phyloP scores from a whole-genome alignment of 176 grass and related monocot genomes.

The Areca catechu region DNA sequence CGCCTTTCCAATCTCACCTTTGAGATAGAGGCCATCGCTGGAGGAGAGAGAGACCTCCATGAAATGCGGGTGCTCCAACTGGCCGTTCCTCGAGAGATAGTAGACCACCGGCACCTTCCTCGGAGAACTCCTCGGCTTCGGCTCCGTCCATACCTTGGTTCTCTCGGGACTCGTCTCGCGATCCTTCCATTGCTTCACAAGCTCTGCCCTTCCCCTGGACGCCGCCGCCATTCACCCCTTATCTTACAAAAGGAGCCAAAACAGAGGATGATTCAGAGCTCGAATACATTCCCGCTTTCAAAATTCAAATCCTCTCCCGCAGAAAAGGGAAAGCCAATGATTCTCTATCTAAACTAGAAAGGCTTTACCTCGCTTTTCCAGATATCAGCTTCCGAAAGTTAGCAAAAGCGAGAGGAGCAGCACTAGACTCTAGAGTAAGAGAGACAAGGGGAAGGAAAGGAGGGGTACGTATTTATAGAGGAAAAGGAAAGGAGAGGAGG shows the following conservation, averaged over 20 bases:
- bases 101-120: slow-evolving; percentile 49
- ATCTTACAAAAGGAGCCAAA: not conserved
- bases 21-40: slow-evolving; percentile 30
- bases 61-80: slow-evolving; percentile 72
- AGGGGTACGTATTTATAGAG: slow-evolving; percentile 7
- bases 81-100: slow-evolving; percentile 48
- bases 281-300: no score
- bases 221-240: slow-evolving; percentile 4
- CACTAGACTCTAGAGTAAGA: not conserved
- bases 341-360: no score
- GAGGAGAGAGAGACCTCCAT: slow-evolving; percentile 33
- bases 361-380: no score
- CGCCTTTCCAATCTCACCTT: slow-evolving; percentile 5
- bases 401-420: not conserved
- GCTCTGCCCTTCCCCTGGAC: not conserved
- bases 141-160: slow-evolving; percentile 54
- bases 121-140: slow-evolving; percentile 1
- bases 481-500: not conserved
- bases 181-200: slow-evolving; percentile 21
- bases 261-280: not conserved
- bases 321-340: no score
- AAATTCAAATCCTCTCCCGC: no score
- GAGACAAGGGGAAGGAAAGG: not conserved
- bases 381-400: no score
- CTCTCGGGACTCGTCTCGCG: slow-evolving; percentile 56